Conservation (phyloP, 2,329 filamentous ascomycete genomes). For the Epichloe coenophiala region DNA sequence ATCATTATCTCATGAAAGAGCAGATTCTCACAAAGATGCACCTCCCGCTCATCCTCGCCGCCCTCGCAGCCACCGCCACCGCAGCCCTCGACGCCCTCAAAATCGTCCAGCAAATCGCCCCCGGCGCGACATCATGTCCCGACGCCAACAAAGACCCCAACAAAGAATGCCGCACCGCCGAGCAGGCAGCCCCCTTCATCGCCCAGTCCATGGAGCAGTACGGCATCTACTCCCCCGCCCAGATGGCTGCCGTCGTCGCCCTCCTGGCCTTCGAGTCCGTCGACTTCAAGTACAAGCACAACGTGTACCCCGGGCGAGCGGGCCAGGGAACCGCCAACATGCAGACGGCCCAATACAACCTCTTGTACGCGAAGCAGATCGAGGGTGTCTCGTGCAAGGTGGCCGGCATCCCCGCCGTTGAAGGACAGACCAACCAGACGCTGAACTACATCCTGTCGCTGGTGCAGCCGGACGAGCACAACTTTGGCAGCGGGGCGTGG, state of each 20-base stretch:
- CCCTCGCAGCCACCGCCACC: slow-evolving; percentile 8
- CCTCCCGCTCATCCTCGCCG: slow-evolving; percentile 3
- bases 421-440: slow-evolving; percentile 17
- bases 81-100: slow-evolving; percentile 14
- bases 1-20: too few species aligned
- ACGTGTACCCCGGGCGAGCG: slow-evolving; percentile 39
- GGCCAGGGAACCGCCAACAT: slow-evolving; percentile 59
- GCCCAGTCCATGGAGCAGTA: slow-evolving; percentile 43
- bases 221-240: slow-evolving; percentile 36
- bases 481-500: slow-evolving; percentile 41
- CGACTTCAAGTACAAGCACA: slow-evolving; percentile 58
- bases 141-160: slow-evolving; percentile 19
- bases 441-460: slow-evolving; percentile 29
- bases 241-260: slow-evolving; percentile 57
- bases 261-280: slow-evolving; percentile 60
- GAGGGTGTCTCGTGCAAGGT: slow-evolving; percentile 22
- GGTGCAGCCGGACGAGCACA: slow-evolving; percentile 34
- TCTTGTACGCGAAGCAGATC: slow-evolving; percentile 33
- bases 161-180: slow-evolving; percentile 53
- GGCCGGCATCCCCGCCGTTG: slow-evolving; percentile 13
- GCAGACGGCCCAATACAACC: slow-evolving; percentile 32
- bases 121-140: slow-evolving; percentile 39
- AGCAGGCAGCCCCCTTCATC: slow-evolving; percentile 44
- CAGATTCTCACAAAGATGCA: slow-evolving; percentile 10
- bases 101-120: slow-evolving; percentile 41